phyloP scores from a whole-genome alignment of 2,329 filamentous ascomycete species.

The Xylariaceae sp. region DNA sequence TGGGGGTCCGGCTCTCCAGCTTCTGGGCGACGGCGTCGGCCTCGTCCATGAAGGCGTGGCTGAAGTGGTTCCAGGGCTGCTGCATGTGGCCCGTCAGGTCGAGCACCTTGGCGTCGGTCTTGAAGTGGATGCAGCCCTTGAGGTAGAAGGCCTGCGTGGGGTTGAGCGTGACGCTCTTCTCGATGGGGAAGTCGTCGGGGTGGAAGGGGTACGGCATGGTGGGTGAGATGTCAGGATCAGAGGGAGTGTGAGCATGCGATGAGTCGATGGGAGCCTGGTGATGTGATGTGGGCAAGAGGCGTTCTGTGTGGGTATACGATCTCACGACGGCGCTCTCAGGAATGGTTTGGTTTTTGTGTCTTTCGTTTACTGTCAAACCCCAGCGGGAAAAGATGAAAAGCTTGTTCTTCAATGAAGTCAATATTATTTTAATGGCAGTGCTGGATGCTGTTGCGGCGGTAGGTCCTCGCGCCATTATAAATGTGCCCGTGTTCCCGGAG shows the following conservation, averaged over 20 bases:
- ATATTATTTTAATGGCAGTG: neutral
- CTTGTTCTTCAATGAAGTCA: no score
- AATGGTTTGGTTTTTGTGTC: neutral
- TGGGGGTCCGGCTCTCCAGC: conserved; percentile 10
- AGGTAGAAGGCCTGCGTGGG: conserved; percentile 26
- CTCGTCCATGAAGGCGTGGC: conserved; percentile 25
- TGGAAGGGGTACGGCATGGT: conserved; percentile 29
- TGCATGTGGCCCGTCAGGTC: conserved; percentile 22
- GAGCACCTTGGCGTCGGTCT: conserved; percentile 24
- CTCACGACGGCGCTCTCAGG: neutral
- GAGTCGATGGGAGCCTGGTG: neutral
- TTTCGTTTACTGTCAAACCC: neutral
- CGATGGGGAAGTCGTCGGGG: conserved; percentile 31
- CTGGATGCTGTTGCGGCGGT: neutral
- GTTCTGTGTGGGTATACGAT: neutral
- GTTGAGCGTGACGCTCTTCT: conserved; percentile 18
- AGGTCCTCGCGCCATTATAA: neutral
- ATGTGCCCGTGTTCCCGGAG: neutral
- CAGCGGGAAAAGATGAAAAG: neutral
- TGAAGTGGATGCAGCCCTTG: conserved; percentile 30
- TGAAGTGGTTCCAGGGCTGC: conserved; percentile 25
- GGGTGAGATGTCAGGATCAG: neutral
- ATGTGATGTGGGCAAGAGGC: neutral
- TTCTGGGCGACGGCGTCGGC: conserved; percentile 16
- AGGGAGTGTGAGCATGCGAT: neutral